Evolutionary conservation across 306 rosid species (phyloP).

Genomic region (Delonix regia): DNA sequence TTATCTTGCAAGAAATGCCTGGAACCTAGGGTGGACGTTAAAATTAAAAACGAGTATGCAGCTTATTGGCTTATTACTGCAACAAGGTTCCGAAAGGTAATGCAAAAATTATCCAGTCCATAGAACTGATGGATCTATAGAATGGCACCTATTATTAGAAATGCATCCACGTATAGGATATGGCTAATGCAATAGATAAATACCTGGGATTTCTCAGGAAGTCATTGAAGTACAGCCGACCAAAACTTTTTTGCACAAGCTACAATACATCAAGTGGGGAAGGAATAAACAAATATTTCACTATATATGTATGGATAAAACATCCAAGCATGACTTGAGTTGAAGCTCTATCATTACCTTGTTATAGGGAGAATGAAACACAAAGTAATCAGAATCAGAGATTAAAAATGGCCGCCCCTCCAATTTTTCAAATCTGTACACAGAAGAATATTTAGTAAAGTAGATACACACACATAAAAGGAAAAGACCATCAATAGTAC

Average conservation of each 20-base stretch:
- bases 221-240: constrained; percentile 74
- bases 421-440: constrained; percentile 66
- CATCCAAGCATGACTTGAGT: constrained; percentile 17
- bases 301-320: not conserved
- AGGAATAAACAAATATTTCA: not conserved
- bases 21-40: not conserved
- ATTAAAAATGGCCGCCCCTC: constrained; percentile 75
- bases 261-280: constrained; percentile 40
- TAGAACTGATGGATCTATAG: not conserved
- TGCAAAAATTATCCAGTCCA: constrained; percentile 11
- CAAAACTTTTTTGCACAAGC: constrained; percentile 91
- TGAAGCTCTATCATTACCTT: constrained; percentile 53
- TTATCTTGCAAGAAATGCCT: not conserved
- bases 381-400: constrained; percentile 69
- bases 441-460: constrained; percentile 26
- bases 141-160: constrained; percentile 5
- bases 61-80: constrained; percentile 12
- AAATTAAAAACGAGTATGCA: not conserved
- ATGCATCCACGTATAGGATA: not conserved
- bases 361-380: constrained; percentile 90
- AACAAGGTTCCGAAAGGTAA: not conserved
- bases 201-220: constrained; percentile 73
- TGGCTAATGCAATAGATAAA: constrained; percentile 25
- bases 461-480: not conserved
- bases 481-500: not conserved